A percentile compares a stretch with the other conserved stretches of the same genome.
These are phyloP conservation scores for Prunus salicina DNA, from an alignment of 306 rosid species.

Conservation along the genomic window DNA sequence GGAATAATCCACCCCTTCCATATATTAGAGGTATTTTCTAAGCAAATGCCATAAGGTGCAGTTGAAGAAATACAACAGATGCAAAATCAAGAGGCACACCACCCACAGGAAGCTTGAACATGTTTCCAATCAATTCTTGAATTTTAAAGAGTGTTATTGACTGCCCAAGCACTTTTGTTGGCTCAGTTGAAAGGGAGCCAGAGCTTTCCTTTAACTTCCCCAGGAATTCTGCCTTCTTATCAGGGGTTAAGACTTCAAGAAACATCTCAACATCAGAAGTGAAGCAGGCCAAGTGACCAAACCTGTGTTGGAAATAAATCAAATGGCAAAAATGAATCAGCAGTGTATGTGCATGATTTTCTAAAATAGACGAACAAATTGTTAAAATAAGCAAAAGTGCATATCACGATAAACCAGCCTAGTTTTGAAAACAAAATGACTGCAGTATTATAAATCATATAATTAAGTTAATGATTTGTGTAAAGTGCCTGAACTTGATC, in stretches of 20 bases:
- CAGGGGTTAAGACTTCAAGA: constrained; percentile 59
- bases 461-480: constrained; percentile 3
- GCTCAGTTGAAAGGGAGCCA: constrained; percentile 35
- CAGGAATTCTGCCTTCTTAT: constrained; percentile 59
- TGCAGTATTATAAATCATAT: not conserved
- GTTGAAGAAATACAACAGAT: not conserved
- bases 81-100: constrained; percentile 54
- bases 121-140: constrained; percentile 56
- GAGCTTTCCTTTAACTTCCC: constrained; percentile 49
- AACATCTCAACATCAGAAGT: constrained; percentile 73
- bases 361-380: not conserved
- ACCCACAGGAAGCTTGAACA: constrained; percentile 40
- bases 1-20: not conserved
- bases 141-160: constrained; percentile 68
- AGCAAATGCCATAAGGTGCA: not conserved
- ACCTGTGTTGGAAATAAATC: constrained; percentile 55
- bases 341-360: not conserved
- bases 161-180: constrained; percentile 66
- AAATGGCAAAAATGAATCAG: constrained; percentile 8
- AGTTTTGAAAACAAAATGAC: constrained; percentile 2
- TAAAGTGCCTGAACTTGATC: not conserved
- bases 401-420: not conserved
- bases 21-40: not conserved
- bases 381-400: not conserved
- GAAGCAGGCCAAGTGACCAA: constrained; percentile 92